Evolutionary conservation across 169 alveolate species (phyloP).

Genomic region (Theileria parva): DNA sequence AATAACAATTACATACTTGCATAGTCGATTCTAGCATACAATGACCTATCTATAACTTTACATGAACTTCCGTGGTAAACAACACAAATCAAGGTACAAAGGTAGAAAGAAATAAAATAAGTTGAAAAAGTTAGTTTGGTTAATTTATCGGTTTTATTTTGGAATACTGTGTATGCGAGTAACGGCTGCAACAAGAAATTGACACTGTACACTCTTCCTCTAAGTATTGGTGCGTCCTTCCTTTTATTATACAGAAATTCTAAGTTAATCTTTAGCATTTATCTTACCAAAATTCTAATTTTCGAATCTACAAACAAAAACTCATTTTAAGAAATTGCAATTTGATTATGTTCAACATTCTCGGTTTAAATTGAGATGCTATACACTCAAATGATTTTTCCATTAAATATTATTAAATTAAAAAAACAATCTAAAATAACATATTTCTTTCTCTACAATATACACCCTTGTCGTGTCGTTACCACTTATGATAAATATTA

Average conservation of each 20-base stretch:
- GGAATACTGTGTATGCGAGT: not conserved
- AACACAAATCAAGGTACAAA: not conserved
- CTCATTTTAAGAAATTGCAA: too few species aligned
- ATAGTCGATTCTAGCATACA: not conserved
- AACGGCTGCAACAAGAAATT: not conserved
- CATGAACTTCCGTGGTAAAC: not conserved
- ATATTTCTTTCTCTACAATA: too few species aligned
- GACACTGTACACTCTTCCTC: not conserved
- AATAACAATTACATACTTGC: not conserved
- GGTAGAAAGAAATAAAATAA: not conserved
- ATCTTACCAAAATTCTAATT: too few species aligned
- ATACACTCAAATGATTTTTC: too few species aligned
- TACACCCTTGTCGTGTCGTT: too few species aligned
- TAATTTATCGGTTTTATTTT: not conserved
- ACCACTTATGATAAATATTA: too few species aligned
- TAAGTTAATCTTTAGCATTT: not conserved
- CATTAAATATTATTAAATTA: too few species aligned
- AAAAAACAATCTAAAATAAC: too few species aligned
- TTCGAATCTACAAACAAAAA: too few species aligned
- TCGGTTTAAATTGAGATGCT: too few species aligned
- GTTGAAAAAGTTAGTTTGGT: not conserved
- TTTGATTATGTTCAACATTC: too few species aligned
- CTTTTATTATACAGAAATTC: conserved; percentile 3
- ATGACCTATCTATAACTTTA: not conserved
- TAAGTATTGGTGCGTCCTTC: not conserved